These are phyloP conservation scores for Magnolia kwangsiensis DNA, from an alignment of 164 flowering plant species.

Conservation along the genomic window DNA sequence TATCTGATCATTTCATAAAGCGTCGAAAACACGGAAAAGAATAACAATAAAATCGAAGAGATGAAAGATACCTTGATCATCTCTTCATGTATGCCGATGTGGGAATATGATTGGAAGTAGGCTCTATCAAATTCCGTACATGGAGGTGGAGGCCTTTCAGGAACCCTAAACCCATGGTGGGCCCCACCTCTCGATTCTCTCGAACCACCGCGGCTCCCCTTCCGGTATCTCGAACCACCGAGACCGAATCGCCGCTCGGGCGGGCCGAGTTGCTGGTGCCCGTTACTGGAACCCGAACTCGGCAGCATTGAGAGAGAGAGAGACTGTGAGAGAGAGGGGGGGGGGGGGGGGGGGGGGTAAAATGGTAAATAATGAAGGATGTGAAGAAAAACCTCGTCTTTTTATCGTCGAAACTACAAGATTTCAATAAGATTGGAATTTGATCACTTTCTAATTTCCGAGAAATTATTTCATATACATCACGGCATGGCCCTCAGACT, in stretches of 20 bases:
- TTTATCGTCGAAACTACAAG: no score
- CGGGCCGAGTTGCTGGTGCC: conserved; percentile 22
- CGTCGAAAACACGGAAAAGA: neutral
- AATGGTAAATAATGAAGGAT: no score
- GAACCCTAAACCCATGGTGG: conserved; percentile 22
- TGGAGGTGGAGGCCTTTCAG: conserved; percentile 26
- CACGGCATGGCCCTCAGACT: no score
- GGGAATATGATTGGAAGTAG: conserved; percentile 83
- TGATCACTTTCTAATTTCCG: no score
- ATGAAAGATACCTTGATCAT: conserved; percentile 76
- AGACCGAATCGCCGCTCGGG: conserved; percentile 15
- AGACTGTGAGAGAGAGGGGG: no score
- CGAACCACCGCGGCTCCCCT: conserved; percentile 26
- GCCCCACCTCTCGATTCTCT: conserved; percentile 30
- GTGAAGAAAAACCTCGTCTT: no score
- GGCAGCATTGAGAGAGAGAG: neutral
- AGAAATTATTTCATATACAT: no score
- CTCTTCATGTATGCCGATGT: conserved; percentile 93
- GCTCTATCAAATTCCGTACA: conserved; percentile 87
- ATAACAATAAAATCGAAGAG: neutral
- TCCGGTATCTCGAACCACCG: conserved; percentile 17
- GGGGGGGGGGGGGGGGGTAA: no score
- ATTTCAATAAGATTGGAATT: no score
- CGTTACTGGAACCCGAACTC: conserved; percentile 28
- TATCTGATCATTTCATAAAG: no score